Base-by-base conservation (phyloP, 495 filamentous ascomycete genomes). In the Amphirosellinia nigrospora region DNA sequence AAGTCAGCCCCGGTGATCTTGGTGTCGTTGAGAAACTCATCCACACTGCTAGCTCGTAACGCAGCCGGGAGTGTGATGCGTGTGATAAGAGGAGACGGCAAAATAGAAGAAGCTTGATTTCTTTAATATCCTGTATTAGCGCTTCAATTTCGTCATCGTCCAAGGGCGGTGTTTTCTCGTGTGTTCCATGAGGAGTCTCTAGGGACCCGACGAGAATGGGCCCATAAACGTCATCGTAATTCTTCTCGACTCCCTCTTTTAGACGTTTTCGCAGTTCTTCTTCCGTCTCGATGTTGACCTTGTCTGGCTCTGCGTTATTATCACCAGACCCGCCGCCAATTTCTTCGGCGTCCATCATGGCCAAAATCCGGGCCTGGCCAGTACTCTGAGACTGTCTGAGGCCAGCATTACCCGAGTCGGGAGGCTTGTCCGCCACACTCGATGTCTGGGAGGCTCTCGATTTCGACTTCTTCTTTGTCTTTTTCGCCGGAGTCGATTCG, bases 51-150 rank as follows among this genome's bases (percentile, higher is more conserved):
- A 19, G 82, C 79, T 19, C 75, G 69, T 0, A 87, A 69, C 11
- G 84, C 84, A 11, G 79, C 79, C 4, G 81, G 83, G 10, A 88
- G 73, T 15, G 74, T 11, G 81, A 75, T 13, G 85, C 83, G n/a
- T 85, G 82, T 0, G 81, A 78, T 21, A 86, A 74, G 16, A 87
- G 73, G 8, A 86, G 79, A 30, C 86, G 81, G 62, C 85, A 86
- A 64, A 87, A 84, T 8, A 88, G 73, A 11, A 86, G 74, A 46
- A 80, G 73, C 72, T 86, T 86, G 67, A 87, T 84, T 64, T 87
- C 82, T 28, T 78, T 73, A 41, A 87, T 78, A 23, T 87, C 83
- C 15, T 75, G 69, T 16, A 84, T 74, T 3, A 86, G 72, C 23
- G 69, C 53, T 32, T 81, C 77, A 39, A 85, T 82, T 58, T 85